Conservation (phyloP, 1,284 basidiomycete species). For the Cutaneotrichosporon mucoides region DNA sequence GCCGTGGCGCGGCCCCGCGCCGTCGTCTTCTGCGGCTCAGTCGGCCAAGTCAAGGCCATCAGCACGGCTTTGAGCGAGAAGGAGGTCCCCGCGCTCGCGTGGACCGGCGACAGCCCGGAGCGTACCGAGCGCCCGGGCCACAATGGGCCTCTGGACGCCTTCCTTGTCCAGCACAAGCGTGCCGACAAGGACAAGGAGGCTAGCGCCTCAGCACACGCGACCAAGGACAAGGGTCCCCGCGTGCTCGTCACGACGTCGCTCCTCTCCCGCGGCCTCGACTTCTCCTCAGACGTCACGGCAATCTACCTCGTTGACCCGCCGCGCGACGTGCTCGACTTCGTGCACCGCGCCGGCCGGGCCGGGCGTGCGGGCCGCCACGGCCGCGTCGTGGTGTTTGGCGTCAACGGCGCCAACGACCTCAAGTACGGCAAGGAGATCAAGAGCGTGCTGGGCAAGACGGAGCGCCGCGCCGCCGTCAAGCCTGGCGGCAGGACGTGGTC, state of each 20-base stretch:
- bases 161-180: conserved; percentile 45
- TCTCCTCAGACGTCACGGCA: conserved; percentile 66
- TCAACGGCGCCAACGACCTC: conserved; percentile 22
- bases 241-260: conserved; percentile 84
- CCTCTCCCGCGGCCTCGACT: conserved; percentile 85
- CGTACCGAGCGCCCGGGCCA: conserved; percentile 39
- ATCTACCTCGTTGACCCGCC: conserved; percentile 81
- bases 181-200: too few relatives aligned
- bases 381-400: conserved; percentile 50
- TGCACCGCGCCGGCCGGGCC: conserved; percentile 73
- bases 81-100: conserved; percentile 62
- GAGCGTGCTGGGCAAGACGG: conserved; percentile 21
- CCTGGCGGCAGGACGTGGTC: conserved; percentile 16
- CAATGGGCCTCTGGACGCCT: conserved; percentile 65
- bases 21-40: conserved; percentile 76
- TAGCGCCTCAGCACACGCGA: too few relatives aligned
- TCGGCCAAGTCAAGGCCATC: conserved; percentile 61
- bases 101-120: conserved; percentile 57
- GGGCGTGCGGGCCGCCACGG: conserved; percentile 68
- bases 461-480: conserved; percentile 10
- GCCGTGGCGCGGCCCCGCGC: conserved; percentile 37
- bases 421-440: conserved; percentile 24
- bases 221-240: conserved; percentile 37
- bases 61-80: conserved; percentile 57
- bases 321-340: conserved; percentile 78